A percentile compares a stretch with the other conserved stretches of the same genome.
These are phyloP conservation scores for Dioscorea cayenensis DNA, from an alignment of 116 monocot genomes.

Conservation along the genomic window DNA sequence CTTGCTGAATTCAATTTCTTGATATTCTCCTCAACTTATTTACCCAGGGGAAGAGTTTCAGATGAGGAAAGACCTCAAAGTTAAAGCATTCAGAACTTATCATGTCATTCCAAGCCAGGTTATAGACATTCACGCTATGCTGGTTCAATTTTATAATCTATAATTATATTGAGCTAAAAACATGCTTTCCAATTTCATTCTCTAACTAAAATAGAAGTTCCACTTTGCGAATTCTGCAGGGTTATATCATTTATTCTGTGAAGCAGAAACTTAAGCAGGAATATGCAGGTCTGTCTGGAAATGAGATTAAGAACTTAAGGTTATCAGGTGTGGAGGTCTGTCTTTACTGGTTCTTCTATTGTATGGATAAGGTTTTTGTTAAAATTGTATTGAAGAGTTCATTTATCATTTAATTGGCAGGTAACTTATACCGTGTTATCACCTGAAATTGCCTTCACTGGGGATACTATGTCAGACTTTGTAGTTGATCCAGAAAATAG, in stretches of 20 bases:
- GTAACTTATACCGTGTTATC: slow-evolving; percentile 54
- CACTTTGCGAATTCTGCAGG: slow-evolving; percentile 35
- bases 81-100: slow-evolving; percentile 85
- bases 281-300: slow-evolving; percentile 44
- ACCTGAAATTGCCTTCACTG: slow-evolving; percentile 97
- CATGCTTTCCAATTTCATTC: neutral
- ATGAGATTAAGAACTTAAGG: slow-evolving; percentile 65
- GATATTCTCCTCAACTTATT: neutral
- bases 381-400: neutral
- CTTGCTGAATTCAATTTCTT: neutral
- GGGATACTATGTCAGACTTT: slow-evolving; percentile 90
- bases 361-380: neutral
- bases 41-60: slow-evolving; percentile 75
- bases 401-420: slow-evolving; percentile 22
- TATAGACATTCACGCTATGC: neutral
- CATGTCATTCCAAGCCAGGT: slow-evolving; percentile 91
- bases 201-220: neutral
- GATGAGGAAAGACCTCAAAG: slow-evolving; percentile 76
- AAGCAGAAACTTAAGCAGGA: slow-evolving; percentile 82
- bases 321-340: slow-evolving; percentile 92
- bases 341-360: slow-evolving; percentile 9
- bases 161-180: neutral
- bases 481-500: slow-evolving; percentile 66
- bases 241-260: slow-evolving; percentile 77
- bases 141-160: neutral